A percentile compares a stretch with the other conserved stretches of the same genome.
Conservation (phyloP, 2,329 filamentous ascomycete species). For the Fusarium sp. region DNA sequence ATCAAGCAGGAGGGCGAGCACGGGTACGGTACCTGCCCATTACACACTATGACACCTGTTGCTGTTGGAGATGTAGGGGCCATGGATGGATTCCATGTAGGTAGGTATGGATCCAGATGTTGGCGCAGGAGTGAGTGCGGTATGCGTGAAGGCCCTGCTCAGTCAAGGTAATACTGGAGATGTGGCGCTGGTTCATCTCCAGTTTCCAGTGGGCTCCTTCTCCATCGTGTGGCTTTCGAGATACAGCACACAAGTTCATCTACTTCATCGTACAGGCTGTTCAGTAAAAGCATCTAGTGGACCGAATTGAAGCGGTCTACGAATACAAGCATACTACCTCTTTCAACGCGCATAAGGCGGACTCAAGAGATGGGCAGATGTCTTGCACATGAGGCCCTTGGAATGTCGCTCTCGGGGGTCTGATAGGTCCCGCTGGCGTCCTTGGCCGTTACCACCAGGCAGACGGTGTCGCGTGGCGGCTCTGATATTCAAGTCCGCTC, state of each 20-base stretch:
- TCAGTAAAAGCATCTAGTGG: not conserved
- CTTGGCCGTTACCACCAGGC: not conserved
- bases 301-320: conserved; percentile 13
- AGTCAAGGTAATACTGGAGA: not conserved
- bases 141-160: not conserved
- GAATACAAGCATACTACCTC: not conserved
- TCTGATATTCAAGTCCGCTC: conserved; percentile 1
- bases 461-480: conserved; percentile 14
- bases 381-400: conserved; percentile 4
- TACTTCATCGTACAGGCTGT: not conserved
- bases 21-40: not conserved
- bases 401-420: not conserved
- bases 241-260: not conserved
- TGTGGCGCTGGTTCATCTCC: conserved; percentile 8
- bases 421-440: conserved; percentile 8
- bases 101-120: not conserved
- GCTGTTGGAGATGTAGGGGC: not conserved
- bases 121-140: not conserved
- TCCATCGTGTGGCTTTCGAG: conserved; percentile 2
- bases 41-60: conserved; percentile 9
- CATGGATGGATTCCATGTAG: not conserved
- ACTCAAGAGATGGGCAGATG: conserved; percentile 9
- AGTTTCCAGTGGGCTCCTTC: not conserved
- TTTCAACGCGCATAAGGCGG: conserved; percentile 6
- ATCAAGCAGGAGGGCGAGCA: not conserved